Conservation (phyloP, 306 rosid genomes). For the Adenanthera pavonina region DNA sequence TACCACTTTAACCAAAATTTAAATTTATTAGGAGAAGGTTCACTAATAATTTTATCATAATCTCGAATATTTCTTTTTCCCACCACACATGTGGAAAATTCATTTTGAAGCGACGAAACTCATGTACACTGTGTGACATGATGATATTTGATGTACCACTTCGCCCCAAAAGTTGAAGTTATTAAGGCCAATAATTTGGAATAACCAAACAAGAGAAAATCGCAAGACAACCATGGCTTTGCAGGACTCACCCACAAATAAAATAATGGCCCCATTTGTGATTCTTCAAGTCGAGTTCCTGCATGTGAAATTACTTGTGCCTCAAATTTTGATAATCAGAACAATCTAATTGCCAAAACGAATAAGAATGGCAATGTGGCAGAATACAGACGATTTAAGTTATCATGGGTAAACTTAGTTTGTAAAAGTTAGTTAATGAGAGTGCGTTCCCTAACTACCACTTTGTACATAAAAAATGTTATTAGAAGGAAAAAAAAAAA, state of each 20-base stretch:
- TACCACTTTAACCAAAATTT: not conserved
- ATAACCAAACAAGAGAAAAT: not conserved
- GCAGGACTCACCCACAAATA: slow-evolving; percentile 68
- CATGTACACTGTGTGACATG: not conserved
- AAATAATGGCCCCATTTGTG: slow-evolving; percentile 89
- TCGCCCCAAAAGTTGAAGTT: not conserved
- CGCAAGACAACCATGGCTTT: not conserved
- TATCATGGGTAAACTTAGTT: not conserved
- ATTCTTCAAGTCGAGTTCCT: slow-evolving; percentile 75
- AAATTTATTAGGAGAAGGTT: not conserved
- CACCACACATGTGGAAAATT: too few relatives aligned
- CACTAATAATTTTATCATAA: not conserved
- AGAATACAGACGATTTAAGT: not conserved
- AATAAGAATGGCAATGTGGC: not conserved
- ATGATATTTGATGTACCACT: not conserved
- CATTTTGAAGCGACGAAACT: not conserved
- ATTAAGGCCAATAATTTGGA: not conserved
- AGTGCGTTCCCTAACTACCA: too few relatives aligned
- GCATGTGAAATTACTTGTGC: slow-evolving; percentile 1
- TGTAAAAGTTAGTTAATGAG: not conserved
- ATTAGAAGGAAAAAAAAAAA: too few relatives aligned
- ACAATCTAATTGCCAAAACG: not conserved
- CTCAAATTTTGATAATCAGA: not conserved
- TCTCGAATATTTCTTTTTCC: not conserved
- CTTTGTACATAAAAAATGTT: too few relatives aligned